Base-by-base conservation (phyloP, 805 yeast species). In the Saccharomycopsis fibuligera region DNA sequence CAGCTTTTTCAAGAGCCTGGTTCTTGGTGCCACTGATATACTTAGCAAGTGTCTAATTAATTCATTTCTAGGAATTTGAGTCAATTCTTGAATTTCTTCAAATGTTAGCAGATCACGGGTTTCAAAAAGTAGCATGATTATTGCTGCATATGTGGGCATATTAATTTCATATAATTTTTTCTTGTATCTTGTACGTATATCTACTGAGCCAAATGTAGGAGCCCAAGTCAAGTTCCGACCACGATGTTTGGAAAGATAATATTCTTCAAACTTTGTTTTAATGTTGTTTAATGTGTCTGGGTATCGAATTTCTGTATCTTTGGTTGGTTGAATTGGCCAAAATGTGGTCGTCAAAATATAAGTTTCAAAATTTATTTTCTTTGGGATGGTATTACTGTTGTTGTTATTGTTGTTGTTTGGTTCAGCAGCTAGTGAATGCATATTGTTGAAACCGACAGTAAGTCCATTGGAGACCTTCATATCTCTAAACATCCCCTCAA, bases 401-500 rank as follows among this genome's bases (percentile, higher is more conserved):
- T n/a, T n/a, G n/a, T n/a, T n/a, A 24, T 66, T 66, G 53, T 58
- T 57, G 36, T 56, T 60, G 17, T 45, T 43, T 10, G 12, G 14
- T 10, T 21, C 35, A 10, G 19, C 38, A 19, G 19, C 19, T 14
- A 30, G 22, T 29, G 12, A n/a, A 22, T 22, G 35, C 9, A n/a
- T 33, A 6, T 6, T 37, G 25, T 64, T 60, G 60, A 74, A 78
- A 33, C 67, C 73, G 10, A 58, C 45, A 38, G 74, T 67, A 25
- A 72, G 57, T 24, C 76, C 83, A 40, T 65, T 67, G 0, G 89
- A 83, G 0, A 73, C 55, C 51, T 76, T 76, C 41, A 88, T 79
- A 60, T 90, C 97, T 58, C 82, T 76, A 55, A 87, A 79, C 96
- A 90, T 90, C 38, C 86, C 88, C 59, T 87, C 89, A 29, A 90